Conservation (phyloP, 441 rosid genomes). For the Euphorbia celastroides region DNA sequence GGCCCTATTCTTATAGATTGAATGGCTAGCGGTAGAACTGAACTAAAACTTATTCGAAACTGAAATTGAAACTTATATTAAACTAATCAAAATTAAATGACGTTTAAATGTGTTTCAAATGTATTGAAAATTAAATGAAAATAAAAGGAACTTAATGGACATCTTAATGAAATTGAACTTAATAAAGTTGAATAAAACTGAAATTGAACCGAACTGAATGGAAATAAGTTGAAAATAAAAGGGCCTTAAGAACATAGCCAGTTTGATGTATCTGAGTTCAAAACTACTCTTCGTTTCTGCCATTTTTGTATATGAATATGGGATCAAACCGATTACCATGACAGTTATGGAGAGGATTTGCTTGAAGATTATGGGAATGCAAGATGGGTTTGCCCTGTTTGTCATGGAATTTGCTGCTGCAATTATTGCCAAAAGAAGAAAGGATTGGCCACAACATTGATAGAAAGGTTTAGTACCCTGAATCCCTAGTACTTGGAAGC, state of each 20-base stretch:
- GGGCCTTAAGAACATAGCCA: neutral
- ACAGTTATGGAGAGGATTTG: slow-evolving; percentile 82
- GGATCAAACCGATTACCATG: neutral
- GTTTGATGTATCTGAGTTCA: neutral
- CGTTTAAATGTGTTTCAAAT: neutral
- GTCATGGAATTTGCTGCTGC: slow-evolving; percentile 87
- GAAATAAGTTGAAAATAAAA: too few species aligned
- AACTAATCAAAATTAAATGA: too few species aligned
- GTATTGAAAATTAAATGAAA: neutral
- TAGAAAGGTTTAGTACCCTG: slow-evolving; percentile 37
- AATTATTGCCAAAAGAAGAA: slow-evolving; percentile 65
- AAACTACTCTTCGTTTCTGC: neutral
- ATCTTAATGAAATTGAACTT: neutral
- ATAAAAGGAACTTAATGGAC: neutral
- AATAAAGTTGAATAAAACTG: neutral
- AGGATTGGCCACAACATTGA: slow-evolving; percentile 80
- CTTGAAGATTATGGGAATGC: slow-evolving; percentile 65
- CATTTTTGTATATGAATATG: neutral
- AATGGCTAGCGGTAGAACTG: too few species aligned
- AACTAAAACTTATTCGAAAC: too few species aligned
- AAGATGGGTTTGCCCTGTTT: slow-evolving; percentile 68
- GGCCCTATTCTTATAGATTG: too few species aligned
- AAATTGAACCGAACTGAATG: too few species aligned
- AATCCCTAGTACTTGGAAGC: too few species aligned
- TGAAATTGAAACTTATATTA: too few species aligned